These are phyloP conservation scores for Cryphonectria japonica DNA, from an alignment of 2,329 filamentous ascomycete species.

Conservation along the genomic window DNA sequence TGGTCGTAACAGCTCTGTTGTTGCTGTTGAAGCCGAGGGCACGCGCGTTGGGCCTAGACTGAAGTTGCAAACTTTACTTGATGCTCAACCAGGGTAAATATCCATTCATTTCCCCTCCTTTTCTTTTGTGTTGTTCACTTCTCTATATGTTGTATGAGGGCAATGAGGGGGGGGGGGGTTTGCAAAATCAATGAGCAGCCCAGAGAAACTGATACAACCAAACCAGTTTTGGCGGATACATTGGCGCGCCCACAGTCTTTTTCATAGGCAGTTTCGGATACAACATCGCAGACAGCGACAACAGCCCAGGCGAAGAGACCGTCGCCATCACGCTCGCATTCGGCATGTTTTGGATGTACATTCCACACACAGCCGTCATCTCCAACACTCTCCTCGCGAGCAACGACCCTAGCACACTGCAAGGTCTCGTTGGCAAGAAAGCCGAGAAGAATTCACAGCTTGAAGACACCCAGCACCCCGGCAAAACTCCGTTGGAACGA, in stretches of 20 bases:
- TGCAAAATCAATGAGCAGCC: too few relatives aligned
- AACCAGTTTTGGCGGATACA: constrained; percentile 32
- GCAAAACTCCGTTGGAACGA: background rate
- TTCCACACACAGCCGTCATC: constrained; percentile 37
- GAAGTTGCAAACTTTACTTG: constrained; percentile 11
- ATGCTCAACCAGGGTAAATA: constrained; percentile 16
- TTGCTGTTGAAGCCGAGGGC: background rate
- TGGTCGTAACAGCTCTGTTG: background rate
- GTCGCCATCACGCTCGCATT: constrained; percentile 18
- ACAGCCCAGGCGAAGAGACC: constrained; percentile 32
- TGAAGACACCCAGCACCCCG: background rate
- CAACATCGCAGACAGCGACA: constrained; percentile 31
- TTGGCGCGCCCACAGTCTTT: constrained; percentile 36
- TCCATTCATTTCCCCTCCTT: background rate
- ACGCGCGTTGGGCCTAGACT: background rate
- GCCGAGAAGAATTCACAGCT: background rate
- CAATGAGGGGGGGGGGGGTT: too few relatives aligned
- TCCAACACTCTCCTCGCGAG: constrained; percentile 34
- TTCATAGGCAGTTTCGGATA: constrained; percentile 37
- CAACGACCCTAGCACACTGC: constrained; percentile 37
- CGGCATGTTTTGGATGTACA: constrained; percentile 31
- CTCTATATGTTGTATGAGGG: background rate
- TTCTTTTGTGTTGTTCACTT: background rate
- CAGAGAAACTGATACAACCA: background rate
- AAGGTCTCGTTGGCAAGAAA: constrained; percentile 26